Percentiles rank a stretch among this genome's conserved stretches.
Conservation (phyloP, 495 filamentous ascomycete species). For the Lichenothelia convexa region DNA sequence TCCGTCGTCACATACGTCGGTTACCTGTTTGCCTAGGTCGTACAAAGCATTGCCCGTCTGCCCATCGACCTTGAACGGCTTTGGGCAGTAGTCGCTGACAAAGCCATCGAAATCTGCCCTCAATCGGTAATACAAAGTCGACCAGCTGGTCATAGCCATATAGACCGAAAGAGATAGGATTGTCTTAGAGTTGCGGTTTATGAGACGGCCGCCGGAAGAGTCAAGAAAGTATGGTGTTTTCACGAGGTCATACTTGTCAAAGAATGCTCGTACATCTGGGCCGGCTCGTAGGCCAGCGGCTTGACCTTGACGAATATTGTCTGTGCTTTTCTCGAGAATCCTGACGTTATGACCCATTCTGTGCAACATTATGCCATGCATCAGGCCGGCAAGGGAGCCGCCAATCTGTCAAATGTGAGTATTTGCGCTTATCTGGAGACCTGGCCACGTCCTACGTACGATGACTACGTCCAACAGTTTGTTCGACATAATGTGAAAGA, state of each 20-base stretch:
- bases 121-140: constrained; percentile 33
- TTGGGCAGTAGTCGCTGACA: constrained; percentile 27
- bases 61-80: constrained; percentile 15
- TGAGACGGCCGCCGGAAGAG: constrained; percentile 23
- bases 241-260: constrained; percentile 17
- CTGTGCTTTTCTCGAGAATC: constrained; percentile 33
- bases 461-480: no score
- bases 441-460: no score
- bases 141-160: constrained; percentile 36
- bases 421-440: no score
- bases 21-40: constrained; percentile 29
- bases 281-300: constrained; percentile 37
- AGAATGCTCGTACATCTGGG: constrained; percentile 17
- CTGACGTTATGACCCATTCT: constrained; percentile 25
- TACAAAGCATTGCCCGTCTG: constrained; percentile 28
- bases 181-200: constrained; percentile 24
- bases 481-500: no score
- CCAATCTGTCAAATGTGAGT: no score
- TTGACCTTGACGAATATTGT: constrained; percentile 30
- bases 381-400: constrained; percentile 14
- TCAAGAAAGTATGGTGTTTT: constrained; percentile 20
- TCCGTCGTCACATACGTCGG: constrained; percentile 21
- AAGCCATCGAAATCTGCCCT: constrained; percentile 37
- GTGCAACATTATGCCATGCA: constrained; percentile 12
- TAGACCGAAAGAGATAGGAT: constrained; percentile 22